Percentiles rank a stretch among this genome's conserved stretches.
phyloP scores from a whole-genome alignment of 1,284 basidiomycete species.

The Ceratobasidium sp. region DNA sequence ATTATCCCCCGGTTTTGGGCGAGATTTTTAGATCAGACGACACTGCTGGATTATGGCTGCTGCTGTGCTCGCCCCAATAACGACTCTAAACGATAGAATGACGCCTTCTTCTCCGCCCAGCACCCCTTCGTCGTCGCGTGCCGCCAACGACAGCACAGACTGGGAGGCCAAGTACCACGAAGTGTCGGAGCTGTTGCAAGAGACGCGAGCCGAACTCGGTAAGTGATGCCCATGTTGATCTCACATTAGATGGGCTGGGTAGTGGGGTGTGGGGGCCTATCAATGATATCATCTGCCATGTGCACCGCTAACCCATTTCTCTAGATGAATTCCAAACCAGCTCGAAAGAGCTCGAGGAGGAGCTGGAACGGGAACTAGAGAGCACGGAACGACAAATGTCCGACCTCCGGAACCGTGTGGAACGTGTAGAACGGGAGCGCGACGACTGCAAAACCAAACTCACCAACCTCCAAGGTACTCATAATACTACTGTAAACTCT shows the following conservation, averaged over 20 bases:
- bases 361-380: slow-evolving; percentile 87
- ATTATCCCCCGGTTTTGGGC: background rate
- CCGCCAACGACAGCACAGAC: slow-evolving; percentile 51
- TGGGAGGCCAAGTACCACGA: slow-evolving; percentile 87
- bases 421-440: slow-evolving; percentile 76
- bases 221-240: slow-evolving; percentile 42
- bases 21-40: background rate
- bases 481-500: slow-evolving; percentile 85
- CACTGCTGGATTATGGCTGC: slow-evolving; percentile 7
- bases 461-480: slow-evolving; percentile 84
- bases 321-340: slow-evolving; percentile 86
- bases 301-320: slow-evolving; percentile 35
- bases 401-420: slow-evolving; percentile 77
- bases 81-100: slow-evolving; percentile 7
- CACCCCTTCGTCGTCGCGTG: slow-evolving; percentile 27
- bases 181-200: slow-evolving; percentile 81
- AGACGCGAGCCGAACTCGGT: slow-evolving; percentile 79
- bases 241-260: background rate
- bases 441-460: slow-evolving; percentile 96
- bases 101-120: slow-evolving; percentile 21
- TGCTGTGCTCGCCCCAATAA: slow-evolving; percentile 12
- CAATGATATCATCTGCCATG: slow-evolving; percentile 5
- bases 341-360: slow-evolving; percentile 91
- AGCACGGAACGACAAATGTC: slow-evolving; percentile 85
- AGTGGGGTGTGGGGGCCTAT: slow-evolving; percentile 12